phyloP scores from a whole-genome alignment of 1,139 yeast genomes.

The Eremothecium gossypii region DNA sequence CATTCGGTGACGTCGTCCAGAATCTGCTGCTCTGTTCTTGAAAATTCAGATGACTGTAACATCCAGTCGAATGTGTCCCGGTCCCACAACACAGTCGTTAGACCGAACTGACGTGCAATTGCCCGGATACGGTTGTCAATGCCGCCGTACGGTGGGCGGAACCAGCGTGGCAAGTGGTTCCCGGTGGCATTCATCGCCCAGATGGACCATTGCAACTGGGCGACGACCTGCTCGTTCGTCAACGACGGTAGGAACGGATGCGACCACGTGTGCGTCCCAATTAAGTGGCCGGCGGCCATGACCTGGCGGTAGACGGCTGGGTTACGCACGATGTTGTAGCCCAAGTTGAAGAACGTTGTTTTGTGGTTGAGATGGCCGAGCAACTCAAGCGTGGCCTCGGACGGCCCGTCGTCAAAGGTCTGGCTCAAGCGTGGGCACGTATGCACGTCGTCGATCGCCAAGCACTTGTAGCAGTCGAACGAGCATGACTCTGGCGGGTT shows the following conservation, averaged over 20 bases:
- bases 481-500: conserved; percentile 53
- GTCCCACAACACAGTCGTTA: conserved; percentile 87
- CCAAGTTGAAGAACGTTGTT: conserved; percentile 78
- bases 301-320: conserved; percentile 64
- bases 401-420: conserved; percentile 94
- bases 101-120: conserved; percentile 74
- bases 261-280: conserved; percentile 91
- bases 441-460: conserved; percentile 64
- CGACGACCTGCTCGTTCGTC: conserved; percentile 69
- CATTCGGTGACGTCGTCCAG: conserved; percentile 47
- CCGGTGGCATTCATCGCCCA: conserved; percentile 99
- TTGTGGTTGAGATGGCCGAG: conserved; percentile 43
- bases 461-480: conserved; percentile 78
- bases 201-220: conserved; percentile 88
- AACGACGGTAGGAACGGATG: conserved; percentile 76
- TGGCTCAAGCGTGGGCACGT: conserved; percentile 72
- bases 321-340: conserved; percentile 63
- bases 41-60: conserved; percentile 35
- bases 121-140: conserved; percentile 76
- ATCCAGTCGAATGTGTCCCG: conserved; percentile 90
- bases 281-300: conserved; percentile 56
- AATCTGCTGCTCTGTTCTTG: conserved; percentile 42
- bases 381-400: conserved; percentile 55
- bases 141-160: conserved; percentile 95
- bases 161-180: conserved; percentile 82